Evolutionary conservation across 805 yeast genomes (phyloP), one percentile per base, ranked within the genome.

Genomic region (Metschnikowia corniflorae): DNA sequence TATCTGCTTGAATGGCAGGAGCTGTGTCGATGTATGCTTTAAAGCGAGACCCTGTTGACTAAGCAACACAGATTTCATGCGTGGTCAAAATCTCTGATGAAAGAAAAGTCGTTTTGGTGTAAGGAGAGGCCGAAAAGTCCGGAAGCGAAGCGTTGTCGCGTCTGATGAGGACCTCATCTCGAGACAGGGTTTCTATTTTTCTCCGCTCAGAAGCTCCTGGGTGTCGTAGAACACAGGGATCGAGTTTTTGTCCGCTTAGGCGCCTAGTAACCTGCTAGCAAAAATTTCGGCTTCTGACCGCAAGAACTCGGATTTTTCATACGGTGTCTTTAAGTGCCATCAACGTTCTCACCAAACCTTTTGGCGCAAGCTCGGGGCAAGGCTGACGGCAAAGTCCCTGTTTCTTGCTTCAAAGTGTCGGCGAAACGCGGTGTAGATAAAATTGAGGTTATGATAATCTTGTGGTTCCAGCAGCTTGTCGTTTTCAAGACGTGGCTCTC

Each of bases 101-200:
- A n/a, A n/a, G n/a, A n/a, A n/a, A n/a, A n/a, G n/a, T n/a, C n/a
- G n/a, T n/a, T n/a, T n/a, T n/a, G 31, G 50, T 54, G 44, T 60
- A 70, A 0, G 63, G 46, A 10, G 31, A 47, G 5, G 72, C 68
- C 29, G 57, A 52, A 40, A 51, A 68, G 16, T 56, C 46, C 5
- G 72, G 71, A 5, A 65, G 43, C 16, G 67, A 46, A 18, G 52
- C 7, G 40, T 66, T 66, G 33, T 63, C 51, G 47, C 67, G 71
- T 6, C 53, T 41, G 12, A 68, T 51, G 15, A 57, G 40, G 1
- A 59, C 63, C 15, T 47, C 54, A 40, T 65, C 70, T 3, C 31
- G 34, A 10, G 22, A 39, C 29, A 26, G 13, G n/a, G 22, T 18
- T n/a, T 18, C 42, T 4, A 29, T 12, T 29, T 30, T 9, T 18